phyloP scores from a whole-genome alignment of 2,329 filamentous ascomycete species.

The Ascochyta clinopodiicola region DNA sequence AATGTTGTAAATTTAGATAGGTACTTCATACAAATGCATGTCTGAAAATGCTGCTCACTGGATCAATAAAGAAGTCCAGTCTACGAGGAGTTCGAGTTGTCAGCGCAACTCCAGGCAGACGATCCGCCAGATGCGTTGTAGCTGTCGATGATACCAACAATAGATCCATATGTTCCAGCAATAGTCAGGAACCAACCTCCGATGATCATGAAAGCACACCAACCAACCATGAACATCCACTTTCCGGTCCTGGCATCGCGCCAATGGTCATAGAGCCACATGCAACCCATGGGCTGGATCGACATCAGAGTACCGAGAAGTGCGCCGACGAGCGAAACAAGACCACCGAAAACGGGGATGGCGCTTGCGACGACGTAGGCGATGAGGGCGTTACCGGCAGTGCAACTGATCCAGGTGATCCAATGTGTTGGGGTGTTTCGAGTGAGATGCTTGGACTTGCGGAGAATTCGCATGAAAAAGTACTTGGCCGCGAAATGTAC shows the following conservation, averaged over 20 bases:
- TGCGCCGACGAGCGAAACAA: constrained; percentile 35
- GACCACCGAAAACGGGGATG: constrained; percentile 37
- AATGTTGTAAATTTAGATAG: no score
- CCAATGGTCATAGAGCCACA: constrained; percentile 41
- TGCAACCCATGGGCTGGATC: constrained; percentile 37
- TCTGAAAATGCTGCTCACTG: no score
- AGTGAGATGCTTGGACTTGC: constrained; percentile 69
- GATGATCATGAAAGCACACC: constrained; percentile 33
- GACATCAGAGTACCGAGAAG: constrained; percentile 37
- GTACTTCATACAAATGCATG: no score
- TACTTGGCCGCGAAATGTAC: constrained; percentile 37
- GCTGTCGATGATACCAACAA: constrained; percentile 36
- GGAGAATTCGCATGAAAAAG: constrained; percentile 71
- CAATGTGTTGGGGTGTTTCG: constrained; percentile 35
- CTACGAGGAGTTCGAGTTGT: constrained; percentile 26
- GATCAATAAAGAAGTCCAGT: no score
- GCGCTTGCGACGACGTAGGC: constrained; percentile 36
- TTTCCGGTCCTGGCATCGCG: constrained; percentile 13
- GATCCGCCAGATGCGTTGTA: constrained; percentile 33
- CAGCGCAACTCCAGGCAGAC: constrained; percentile 33
- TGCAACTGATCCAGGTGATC: constrained; percentile 34
- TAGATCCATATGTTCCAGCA: constrained; percentile 34
- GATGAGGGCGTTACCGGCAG: constrained; percentile 22
- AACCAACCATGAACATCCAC: constrained; percentile 33
- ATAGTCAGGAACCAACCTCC: constrained; percentile 32